Conservation (phyloP, 495 filamentous ascomycete species). For the Xylaria scruposa region DNA sequence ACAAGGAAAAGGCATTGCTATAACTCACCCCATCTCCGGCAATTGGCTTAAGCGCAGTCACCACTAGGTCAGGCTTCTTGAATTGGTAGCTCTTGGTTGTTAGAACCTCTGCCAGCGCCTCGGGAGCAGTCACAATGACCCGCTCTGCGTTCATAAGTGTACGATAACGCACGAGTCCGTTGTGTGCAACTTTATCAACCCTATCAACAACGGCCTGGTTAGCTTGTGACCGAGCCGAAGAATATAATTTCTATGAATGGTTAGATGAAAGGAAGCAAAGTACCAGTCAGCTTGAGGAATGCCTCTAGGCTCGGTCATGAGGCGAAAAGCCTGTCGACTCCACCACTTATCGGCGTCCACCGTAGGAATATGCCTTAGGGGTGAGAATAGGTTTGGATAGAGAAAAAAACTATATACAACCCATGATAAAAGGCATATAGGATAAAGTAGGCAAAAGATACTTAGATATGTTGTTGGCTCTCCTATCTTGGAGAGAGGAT, state of each 20-base stretch:
- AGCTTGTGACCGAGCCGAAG: neutral
- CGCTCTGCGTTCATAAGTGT: constrained; percentile 67
- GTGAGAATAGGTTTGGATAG: constrained; percentile 70
- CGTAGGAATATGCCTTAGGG: constrained; percentile 63
- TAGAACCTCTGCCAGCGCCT: constrained; percentile 63
- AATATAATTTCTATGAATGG: neutral
- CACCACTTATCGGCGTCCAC: constrained; percentile 49
- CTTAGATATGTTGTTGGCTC: constrained; percentile 9
- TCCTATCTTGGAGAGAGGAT: constrained; percentile 15
- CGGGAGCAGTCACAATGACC: constrained; percentile 63
- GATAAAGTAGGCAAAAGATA: constrained; percentile 2
- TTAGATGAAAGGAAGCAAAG: constrained; percentile 1
- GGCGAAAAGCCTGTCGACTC: constrained; percentile 56
- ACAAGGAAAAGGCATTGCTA: neutral
- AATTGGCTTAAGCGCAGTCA: constrained; percentile 57
- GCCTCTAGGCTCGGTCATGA: constrained; percentile 63
- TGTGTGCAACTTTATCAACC: constrained; percentile 67
- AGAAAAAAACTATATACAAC: constrained; percentile 55
- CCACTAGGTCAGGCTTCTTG: constrained; percentile 63
- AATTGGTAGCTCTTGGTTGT: constrained; percentile 72
- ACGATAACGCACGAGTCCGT: constrained; percentile 72
- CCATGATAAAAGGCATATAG: constrained; percentile 15
- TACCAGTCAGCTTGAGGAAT: constrained; percentile 60
- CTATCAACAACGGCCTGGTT: constrained; percentile 26
- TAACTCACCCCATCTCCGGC: constrained; percentile 61